phyloP scores from a whole-genome alignment of 2,329 filamentous ascomycete genomes.

The Cytospora chrysosperma region DNA sequence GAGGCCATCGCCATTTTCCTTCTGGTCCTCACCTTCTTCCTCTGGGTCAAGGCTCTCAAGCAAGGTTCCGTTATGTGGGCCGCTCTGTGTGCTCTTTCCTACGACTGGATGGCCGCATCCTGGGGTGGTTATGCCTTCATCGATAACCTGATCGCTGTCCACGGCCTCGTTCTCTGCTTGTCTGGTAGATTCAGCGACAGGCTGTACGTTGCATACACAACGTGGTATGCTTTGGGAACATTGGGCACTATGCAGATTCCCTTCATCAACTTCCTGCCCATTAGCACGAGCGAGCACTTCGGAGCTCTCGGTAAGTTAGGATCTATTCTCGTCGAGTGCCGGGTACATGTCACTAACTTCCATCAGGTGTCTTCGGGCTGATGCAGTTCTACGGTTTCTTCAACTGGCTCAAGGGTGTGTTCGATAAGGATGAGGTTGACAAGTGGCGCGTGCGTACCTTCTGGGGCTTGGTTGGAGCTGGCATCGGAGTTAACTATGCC shows the following conservation, averaged over 20 bases:
- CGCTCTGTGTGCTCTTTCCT: slow-evolving; percentile 89
- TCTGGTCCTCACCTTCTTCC: slow-evolving; percentile 95
- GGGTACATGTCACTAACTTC: slow-evolving; percentile 22
- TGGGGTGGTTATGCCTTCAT: slow-evolving; percentile 99
- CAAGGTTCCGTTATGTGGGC: slow-evolving; percentile 96
- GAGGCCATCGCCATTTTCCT: slow-evolving; percentile 99
- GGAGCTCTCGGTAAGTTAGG: slow-evolving; percentile 73
- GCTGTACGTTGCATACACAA: slow-evolving; percentile 94
- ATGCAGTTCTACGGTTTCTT: slow-evolving; percentile 91
- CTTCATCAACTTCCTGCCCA: slow-evolving; percentile 94
- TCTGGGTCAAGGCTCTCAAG: slow-evolving; percentile 99
- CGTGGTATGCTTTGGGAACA: slow-evolving; percentile 95
- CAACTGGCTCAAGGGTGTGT: slow-evolving; percentile 82
- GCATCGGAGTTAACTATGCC: slow-evolving; percentile 76
- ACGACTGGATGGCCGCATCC: slow-evolving; percentile 99
- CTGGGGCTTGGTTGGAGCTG: slow-evolving; percentile 69
- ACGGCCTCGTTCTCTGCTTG: slow-evolving; percentile 88
- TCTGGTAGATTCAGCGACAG: slow-evolving; percentile 96
- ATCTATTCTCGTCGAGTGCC: background rate
- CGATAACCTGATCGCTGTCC: slow-evolving; percentile 91
- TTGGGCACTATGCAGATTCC: slow-evolving; percentile 99
- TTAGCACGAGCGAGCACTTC: slow-evolving; percentile 98
- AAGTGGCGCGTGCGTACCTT: slow-evolving; percentile 79
- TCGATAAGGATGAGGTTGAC: slow-evolving; percentile 92
- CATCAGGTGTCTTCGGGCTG: slow-evolving; percentile 84